A percentile compares a stretch with the other conserved stretches of the same genome.
phyloP scores from a whole-genome alignment of 768 basidiomycete genomes.

The Crucibulum laeve region DNA sequence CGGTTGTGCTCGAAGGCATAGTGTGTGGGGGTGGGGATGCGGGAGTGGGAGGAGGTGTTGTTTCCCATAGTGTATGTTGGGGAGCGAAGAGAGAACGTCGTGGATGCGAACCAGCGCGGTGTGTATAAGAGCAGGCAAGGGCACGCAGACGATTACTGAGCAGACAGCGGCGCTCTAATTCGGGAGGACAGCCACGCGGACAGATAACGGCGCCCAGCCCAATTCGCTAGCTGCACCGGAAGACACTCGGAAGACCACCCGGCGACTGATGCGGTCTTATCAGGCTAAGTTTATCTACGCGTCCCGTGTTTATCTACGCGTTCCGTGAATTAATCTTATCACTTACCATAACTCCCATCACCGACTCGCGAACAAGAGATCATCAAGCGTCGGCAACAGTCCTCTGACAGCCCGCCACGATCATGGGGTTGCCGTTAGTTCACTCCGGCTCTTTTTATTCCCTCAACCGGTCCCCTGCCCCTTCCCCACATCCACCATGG shows the following conservation, averaged over 20 bases:
- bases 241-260: too few relatives aligned
- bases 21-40: slow-evolving; percentile 19
- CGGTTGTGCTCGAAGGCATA: slow-evolving; percentile 8
- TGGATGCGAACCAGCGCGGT: background rate
- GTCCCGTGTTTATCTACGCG: too few relatives aligned
- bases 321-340: too few relatives aligned
- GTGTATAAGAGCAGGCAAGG: background rate
- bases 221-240: background rate
- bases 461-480: background rate
- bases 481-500: slow-evolving; percentile 2
- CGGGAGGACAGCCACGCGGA: background rate
- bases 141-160: background rate
- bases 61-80: slow-evolving; percentile 24
- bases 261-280: too few relatives aligned
- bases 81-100: slow-evolving; percentile 5
- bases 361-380: too few relatives aligned
- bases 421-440: background rate
- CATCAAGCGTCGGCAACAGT: too few relatives aligned
- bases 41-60: slow-evolving; percentile 17
- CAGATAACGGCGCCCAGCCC: background rate
- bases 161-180: background rate
- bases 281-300: too few relatives aligned
- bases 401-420: too few relatives aligned
- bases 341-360: too few relatives aligned
- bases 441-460: background rate